A percentile compares a stretch with the other conserved stretches of the same genome.
Evolutionary conservation across 2,329 filamentous ascomycete genomes (phyloP).

Genomic region (Proliferodiscus dingleyae): DNA sequence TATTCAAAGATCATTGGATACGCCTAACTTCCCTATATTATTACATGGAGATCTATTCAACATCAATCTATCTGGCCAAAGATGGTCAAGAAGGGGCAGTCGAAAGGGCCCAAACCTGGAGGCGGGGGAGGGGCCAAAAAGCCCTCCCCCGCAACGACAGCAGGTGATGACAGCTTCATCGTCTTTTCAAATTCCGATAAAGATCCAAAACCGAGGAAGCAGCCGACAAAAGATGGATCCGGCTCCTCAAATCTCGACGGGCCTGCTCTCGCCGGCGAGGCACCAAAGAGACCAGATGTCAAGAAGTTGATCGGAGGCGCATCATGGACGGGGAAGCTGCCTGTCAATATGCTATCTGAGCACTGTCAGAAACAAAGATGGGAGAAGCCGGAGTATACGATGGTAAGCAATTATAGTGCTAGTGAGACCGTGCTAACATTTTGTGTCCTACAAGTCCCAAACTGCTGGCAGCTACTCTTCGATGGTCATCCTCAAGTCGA

Average conservation of each 20-base stretch:
- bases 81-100: constrained; percentile 34
- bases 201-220: constrained; percentile 35
- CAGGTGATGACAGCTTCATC: constrained; percentile 48
- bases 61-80: constrained; percentile 13
- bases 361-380: constrained; percentile 95
- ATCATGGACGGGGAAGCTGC: constrained; percentile 96
- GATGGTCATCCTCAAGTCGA: constrained; percentile 70
- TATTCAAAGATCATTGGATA: background rate
- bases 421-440: constrained; percentile 1
- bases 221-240: constrained; percentile 9
- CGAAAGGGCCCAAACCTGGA: constrained; percentile 31
- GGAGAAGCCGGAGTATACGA: constrained; percentile 89
- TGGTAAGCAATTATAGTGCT: constrained; percentile 43
- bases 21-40: background rate
- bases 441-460: constrained; percentile 46
- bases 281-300: constrained; percentile 48
- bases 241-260: constrained; percentile 20
- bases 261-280: constrained; percentile 27
- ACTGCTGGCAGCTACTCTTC: constrained; percentile 70
- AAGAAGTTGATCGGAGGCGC: constrained; percentile 87
- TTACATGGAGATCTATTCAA: constrained; percentile 16
- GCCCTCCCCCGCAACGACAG: constrained; percentile 21
- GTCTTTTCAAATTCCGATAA: constrained; percentile 56
- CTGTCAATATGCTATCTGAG: constrained; percentile 88
- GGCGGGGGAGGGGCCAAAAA: constrained; percentile 27